A percentile compares a stretch with the other conserved stretches of the same genome.
phyloP scores from a whole-genome alignment of 2,329 filamentous ascomycete genomes.

The Paraphaeosphaeria sporulosa region DNA sequence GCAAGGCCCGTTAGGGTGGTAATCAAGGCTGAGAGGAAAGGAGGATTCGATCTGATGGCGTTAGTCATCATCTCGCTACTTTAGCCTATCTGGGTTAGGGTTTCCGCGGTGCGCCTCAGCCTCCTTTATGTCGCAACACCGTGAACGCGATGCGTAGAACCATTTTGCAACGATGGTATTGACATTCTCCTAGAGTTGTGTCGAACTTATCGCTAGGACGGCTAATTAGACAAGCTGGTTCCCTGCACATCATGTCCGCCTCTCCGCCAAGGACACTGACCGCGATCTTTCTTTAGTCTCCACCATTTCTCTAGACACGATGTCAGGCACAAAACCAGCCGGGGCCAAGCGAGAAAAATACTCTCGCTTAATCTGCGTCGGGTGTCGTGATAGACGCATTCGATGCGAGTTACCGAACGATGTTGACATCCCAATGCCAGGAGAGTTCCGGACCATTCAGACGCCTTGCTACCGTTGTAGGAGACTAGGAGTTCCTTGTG shows the following conservation, averaged over 20 bases:
- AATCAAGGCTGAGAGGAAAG: background rate
- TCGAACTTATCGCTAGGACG: background rate
- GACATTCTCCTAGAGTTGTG: background rate
- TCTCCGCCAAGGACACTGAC: background rate
- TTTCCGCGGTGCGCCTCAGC: slow-evolving; percentile 7
- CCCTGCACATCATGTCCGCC: background rate
- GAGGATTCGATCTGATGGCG: background rate
- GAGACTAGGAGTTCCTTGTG: slow-evolving; percentile 22
- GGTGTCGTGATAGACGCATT: slow-evolving; percentile 29
- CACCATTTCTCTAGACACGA: background rate
- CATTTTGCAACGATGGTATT: background rate
- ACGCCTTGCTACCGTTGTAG: slow-evolving; percentile 28
- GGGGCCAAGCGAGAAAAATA: slow-evolving; percentile 23
- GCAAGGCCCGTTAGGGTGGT: background rate
- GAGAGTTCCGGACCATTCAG: slow-evolving; percentile 23
- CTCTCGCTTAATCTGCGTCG: slow-evolving; percentile 28
- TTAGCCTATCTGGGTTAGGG: slow-evolving; percentile 1
- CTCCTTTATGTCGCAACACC: slow-evolving; percentile 17
- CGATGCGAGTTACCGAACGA: slow-evolving; percentile 26
- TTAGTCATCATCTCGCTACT: background rate
- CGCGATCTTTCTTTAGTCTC: background rate
- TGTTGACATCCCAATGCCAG: slow-evolving; percentile 22
- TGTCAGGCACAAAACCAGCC: slow-evolving; percentile 16
- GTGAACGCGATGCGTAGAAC: slow-evolving; percentile 3
- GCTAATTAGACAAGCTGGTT: background rate